Conservation (phyloP, 805 yeast genomes). For the Tetrapisispora arboricola region DNA sequence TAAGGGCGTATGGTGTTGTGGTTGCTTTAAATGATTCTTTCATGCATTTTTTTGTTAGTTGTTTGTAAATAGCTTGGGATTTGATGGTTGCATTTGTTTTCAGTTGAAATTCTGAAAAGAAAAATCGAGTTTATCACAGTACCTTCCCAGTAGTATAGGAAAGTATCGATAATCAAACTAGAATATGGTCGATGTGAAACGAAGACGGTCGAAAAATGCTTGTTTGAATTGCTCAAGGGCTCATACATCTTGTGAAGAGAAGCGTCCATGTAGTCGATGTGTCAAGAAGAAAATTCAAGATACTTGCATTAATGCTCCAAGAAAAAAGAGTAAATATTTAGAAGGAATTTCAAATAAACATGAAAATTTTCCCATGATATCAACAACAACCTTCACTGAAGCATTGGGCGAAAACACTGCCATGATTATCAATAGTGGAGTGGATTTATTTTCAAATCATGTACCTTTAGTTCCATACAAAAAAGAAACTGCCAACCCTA, state of each 20-base stretch:
- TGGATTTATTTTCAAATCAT: conserved; percentile 23
- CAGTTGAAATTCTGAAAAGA: no score
- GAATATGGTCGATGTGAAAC: background rate
- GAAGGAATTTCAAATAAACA: conserved; percentile 42
- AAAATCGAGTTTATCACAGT: no score
- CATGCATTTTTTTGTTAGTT: no score
- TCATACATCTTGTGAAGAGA: conserved; percentile 83
- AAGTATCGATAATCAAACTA: no score
- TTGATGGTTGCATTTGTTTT: no score
- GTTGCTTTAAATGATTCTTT: no score
- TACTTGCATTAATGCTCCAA: conserved; percentile 80
- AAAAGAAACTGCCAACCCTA: conserved; percentile 4
- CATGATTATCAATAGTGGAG: conserved; percentile 17
- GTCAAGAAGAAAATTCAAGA: conserved; percentile 52
- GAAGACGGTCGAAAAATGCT: conserved; percentile 54
- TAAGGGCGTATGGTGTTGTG: no score
- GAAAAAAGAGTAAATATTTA: conserved; percentile 76
- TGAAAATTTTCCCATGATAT: conserved; percentile 10
- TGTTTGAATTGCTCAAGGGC: conserved; percentile 86
- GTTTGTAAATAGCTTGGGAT: no score
- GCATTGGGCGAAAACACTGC: conserved; percentile 22
- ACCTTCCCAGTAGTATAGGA: no score
- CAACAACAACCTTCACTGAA: conserved; percentile 16
- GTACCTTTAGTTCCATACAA: conserved; percentile 26
- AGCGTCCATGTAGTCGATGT: conserved; percentile 77